phyloP scores from a whole-genome alignment of 192 early-diverging fungal genomes.

The Coemansia sp. region DNA sequence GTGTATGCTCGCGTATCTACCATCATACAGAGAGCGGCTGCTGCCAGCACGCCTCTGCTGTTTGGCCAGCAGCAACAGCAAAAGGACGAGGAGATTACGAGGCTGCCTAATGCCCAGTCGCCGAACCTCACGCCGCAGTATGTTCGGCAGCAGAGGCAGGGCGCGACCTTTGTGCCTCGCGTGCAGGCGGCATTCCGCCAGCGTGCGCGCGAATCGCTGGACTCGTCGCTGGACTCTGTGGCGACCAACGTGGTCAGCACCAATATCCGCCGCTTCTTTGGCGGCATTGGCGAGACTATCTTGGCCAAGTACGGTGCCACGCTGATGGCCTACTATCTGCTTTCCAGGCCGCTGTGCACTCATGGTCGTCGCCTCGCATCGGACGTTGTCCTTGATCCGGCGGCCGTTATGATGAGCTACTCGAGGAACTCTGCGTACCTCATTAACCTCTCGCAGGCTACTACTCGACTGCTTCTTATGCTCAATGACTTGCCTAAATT shows the following conservation, averaged over 20 bases:
- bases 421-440: conserved; percentile 76
- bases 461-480: conserved; percentile 82
- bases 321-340: conserved; percentile 74
- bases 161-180: conserved; percentile 35
- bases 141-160: conserved; percentile 11
- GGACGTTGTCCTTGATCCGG: conserved; percentile 47
- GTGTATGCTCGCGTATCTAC: conserved; percentile 47
- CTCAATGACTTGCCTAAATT: conserved; percentile 93
- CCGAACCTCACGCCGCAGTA: not conserved
- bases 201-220: conserved; percentile 35
- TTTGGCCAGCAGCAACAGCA: conserved; percentile 25
- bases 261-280: conserved; percentile 52
- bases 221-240: conserved; percentile 31
- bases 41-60: conserved; percentile 39
- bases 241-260: conserved; percentile 35
- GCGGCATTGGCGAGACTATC: conserved; percentile 68
- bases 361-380: conserved; percentile 34
- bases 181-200: conserved; percentile 44
- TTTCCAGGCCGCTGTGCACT: conserved; percentile 82
- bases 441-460: conserved; percentile 77
- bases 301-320: conserved; percentile 96
- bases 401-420: conserved; percentile 65
- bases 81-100: not conserved
- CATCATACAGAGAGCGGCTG: conserved; percentile 42
- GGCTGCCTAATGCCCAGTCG: not conserved